phyloP scores from a whole-genome alignment of 2,329 filamentous ascomycete genomes.

The Talaromyces atroroseus region DNA sequence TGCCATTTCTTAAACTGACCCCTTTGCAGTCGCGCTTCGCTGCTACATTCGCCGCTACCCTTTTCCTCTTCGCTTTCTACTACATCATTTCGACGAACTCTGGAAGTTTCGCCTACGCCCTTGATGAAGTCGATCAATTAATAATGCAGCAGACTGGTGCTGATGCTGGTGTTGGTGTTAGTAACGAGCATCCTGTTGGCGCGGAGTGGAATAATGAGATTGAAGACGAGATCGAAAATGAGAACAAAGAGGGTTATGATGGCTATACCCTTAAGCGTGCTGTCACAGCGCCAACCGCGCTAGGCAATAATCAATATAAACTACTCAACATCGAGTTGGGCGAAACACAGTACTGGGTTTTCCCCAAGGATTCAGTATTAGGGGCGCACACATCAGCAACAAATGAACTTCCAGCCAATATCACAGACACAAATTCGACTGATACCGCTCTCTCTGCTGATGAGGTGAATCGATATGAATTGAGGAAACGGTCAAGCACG shows the following conservation, averaged over 20 bases:
- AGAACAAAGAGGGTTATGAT: slow-evolving; percentile 39
- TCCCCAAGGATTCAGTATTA: slow-evolving; percentile 53
- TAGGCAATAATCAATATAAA: slow-evolving; percentile 61
- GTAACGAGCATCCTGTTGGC: background rate
- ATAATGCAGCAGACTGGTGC: slow-evolving; percentile 13
- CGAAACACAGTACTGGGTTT: slow-evolving; percentile 58
- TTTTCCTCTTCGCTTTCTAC: slow-evolving; percentile 57
- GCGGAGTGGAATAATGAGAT: background rate
- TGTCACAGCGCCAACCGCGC: slow-evolving; percentile 36
- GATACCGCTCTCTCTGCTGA: slow-evolving; percentile 14
- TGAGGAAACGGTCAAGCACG: slow-evolving; percentile 26
- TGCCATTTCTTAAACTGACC: slow-evolving; percentile 50
- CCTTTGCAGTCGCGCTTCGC: slow-evolving; percentile 67
- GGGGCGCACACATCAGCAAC: slow-evolving; percentile 35
- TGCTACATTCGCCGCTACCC: slow-evolving; percentile 58
- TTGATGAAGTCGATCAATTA: slow-evolving; percentile 39
- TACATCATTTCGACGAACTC: slow-evolving; percentile 55
- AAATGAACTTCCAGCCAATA: slow-evolving; percentile 27
- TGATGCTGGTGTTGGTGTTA: background rate
- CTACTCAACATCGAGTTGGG: slow-evolving; percentile 59
- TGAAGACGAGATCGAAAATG: background rate
- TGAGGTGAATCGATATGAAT: slow-evolving; percentile 9
- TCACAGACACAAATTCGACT: slow-evolving; percentile 13
- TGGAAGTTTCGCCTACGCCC: slow-evolving; percentile 55
- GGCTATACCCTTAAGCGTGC: background rate